phyloP scores from a whole-genome alignment of 805 yeast genomes.

The Wickerhamomyces queroliae region DNA sequence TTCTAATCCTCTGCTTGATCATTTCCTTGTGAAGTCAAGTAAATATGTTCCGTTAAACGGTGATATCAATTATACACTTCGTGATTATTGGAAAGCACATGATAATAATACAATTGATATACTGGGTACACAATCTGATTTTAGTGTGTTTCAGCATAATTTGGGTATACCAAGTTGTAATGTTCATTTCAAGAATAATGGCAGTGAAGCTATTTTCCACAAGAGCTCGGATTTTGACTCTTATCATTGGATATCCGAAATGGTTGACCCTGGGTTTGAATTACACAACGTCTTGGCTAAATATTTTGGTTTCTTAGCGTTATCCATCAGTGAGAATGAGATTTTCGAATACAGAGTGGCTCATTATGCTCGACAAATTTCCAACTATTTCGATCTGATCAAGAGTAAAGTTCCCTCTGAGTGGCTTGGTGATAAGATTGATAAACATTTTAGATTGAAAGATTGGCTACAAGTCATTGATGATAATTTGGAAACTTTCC shows the following conservation, averaged over 20 bases:
- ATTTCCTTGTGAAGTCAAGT: conserved; percentile 39
- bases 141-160: conserved; percentile 56
- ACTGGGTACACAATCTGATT: conserved; percentile 49
- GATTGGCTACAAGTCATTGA: conserved; percentile 6
- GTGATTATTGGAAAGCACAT: conserved; percentile 39
- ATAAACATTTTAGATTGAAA: neutral
- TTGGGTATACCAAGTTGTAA: conserved; percentile 61
- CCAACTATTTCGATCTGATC: conserved; percentile 26
- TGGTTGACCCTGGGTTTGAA: conserved; percentile 46
- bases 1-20: conserved; percentile 53
- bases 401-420: conserved; percentile 19
- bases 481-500: conserved; percentile 3
- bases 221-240: conserved; percentile 57
- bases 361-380: conserved; percentile 42
- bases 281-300: conserved; percentile 54
- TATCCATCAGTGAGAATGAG: conserved; percentile 53
- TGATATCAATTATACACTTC: conserved; percentile 32
- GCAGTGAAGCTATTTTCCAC: conserved; percentile 35
- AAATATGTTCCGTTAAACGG: conserved; percentile 37
- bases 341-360: conserved; percentile 41
- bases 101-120: conserved; percentile 32
- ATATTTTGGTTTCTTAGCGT: conserved; percentile 48
- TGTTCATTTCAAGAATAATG: conserved; percentile 34
- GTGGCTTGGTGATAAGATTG: conserved; percentile 22
- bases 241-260: conserved; percentile 44